These are phyloP conservation scores for Cadophora gregata DNA, from an alignment of 2,329 filamentous ascomycete species.

Conservation along the genomic window DNA sequence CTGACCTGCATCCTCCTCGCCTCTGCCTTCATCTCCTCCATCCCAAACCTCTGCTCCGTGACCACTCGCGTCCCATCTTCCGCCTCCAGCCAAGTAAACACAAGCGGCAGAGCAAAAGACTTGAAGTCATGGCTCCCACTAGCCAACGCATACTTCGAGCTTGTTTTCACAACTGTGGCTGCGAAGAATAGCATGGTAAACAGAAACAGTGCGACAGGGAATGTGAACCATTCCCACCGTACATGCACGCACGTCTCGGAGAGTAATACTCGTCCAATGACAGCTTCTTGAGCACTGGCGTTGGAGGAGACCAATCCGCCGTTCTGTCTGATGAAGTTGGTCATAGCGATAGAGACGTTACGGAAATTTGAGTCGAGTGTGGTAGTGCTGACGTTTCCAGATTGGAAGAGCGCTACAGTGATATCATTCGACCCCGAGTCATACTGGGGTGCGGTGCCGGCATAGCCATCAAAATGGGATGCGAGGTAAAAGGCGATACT, in stretches of 20 bases:
- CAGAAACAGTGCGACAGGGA: constrained; percentile 4
- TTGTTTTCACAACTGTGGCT: constrained; percentile 4
- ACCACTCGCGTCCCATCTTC: background rate
- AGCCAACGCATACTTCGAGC: constrained; percentile 9
- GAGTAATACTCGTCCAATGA: constrained; percentile 2
- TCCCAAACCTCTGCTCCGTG: constrained; percentile 1
- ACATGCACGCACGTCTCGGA: constrained; percentile 14
- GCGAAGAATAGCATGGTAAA: constrained; percentile 7
- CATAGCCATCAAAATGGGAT: background rate
- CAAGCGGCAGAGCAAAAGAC: constrained; percentile 10
- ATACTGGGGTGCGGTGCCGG: background rate
- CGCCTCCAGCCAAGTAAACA: background rate
- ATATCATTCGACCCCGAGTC: background rate
- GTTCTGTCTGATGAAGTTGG: constrained; percentile 9
- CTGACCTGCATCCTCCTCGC: constrained; percentile 16
- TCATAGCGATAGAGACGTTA: constrained; percentile 4
- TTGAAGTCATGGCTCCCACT: constrained; percentile 17
- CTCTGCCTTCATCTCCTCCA: constrained; percentile 17
- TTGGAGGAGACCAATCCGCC: background rate
- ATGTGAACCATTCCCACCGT: constrained; percentile 15
- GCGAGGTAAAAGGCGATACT: background rate
- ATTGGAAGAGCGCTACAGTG: background rate
- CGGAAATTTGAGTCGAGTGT: background rate
- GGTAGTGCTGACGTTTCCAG: constrained; percentile 7
- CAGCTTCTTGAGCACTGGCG: background rate